phyloP scores from a whole-genome alignment of 108 stramenopile genomes.

The Parmales sp. region DNA sequence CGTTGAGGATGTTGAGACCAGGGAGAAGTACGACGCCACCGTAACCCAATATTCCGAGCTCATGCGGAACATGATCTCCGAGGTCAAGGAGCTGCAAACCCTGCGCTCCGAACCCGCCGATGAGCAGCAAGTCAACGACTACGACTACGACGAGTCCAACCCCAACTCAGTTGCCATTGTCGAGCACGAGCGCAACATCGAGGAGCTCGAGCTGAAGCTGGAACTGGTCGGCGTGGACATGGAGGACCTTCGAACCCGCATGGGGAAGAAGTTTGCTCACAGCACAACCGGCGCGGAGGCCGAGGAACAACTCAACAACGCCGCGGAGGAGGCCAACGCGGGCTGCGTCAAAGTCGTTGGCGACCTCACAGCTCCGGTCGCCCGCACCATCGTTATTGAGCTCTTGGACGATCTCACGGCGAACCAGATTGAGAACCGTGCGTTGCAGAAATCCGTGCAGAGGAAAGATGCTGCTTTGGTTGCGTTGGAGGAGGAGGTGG shows the following conservation, averaged over 20 bases:
- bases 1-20: constrained; percentile 33
- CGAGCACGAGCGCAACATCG: constrained; percentile 38
- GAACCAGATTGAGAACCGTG: constrained; percentile 8
- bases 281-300: constrained; percentile 25
- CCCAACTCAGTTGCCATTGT: constrained; percentile 15
- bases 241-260: constrained; percentile 31
- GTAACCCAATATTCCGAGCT: constrained; percentile 54
- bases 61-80: constrained; percentile 52
- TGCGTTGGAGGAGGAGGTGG: constrained; percentile 58
- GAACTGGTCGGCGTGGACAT: constrained; percentile 60
- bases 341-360: constrained; percentile 31
- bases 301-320: constrained; percentile 21
- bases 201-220: constrained; percentile 61
- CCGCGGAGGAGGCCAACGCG: constrained; percentile 4
- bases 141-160: constrained; percentile 1
- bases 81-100: constrained; percentile 44
- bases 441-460: constrained; percentile 18
- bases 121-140: constrained; percentile 18
- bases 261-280: constrained; percentile 19
- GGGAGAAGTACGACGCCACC: constrained; percentile 42
- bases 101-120: constrained; percentile 18
- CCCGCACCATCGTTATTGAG: constrained; percentile 48
- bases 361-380: constrained; percentile 40
- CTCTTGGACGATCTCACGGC: constrained; percentile 40
- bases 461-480: constrained; percentile 51